phyloP scores from a whole-genome alignment of 2,329 filamentous ascomycete species.

The Lachnellula subtilissima region DNA sequence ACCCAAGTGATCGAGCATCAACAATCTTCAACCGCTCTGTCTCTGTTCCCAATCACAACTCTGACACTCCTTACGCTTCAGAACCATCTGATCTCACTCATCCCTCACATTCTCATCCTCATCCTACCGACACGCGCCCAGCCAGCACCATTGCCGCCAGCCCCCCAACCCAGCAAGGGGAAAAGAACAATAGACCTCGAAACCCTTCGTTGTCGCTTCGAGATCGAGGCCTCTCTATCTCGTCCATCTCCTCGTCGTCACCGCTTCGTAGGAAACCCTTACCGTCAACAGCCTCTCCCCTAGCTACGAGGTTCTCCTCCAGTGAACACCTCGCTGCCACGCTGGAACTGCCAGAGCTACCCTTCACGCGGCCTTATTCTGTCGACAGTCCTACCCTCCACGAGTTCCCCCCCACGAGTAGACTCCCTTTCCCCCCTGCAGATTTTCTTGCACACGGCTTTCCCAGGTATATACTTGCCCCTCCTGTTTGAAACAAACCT shows the following conservation, averaged over 20 bases:
- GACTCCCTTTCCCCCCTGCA: constrained; percentile 9
- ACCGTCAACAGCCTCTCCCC: constrained; percentile 49
- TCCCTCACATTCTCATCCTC: not conserved
- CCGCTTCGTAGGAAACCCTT: constrained; percentile 56
- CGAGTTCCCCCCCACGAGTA: constrained; percentile 43
- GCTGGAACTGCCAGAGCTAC: constrained; percentile 43
- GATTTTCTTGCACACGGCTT: not conserved
- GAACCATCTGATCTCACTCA: constrained; percentile 22
- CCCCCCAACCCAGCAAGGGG: constrained; percentile 3
- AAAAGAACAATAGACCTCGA: constrained; percentile 11
- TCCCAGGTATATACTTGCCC: constrained; percentile 11
- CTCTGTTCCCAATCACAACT: constrained; percentile 7
- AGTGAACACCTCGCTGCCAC: constrained; percentile 33
- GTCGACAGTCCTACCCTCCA: constrained; percentile 59
- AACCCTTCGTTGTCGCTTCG: constrained; percentile 19
- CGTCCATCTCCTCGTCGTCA: constrained; percentile 25
- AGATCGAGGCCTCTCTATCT: constrained; percentile 23
- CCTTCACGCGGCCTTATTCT: constrained; percentile 51
- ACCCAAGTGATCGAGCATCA: not conserved
- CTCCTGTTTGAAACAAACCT: constrained; percentile 1
- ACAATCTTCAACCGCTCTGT: constrained; percentile 19
- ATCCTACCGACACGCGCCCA: constrained; percentile 11
- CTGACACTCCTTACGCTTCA: constrained; percentile 31
- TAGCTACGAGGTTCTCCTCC: constrained; percentile 46
- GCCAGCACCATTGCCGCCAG: constrained; percentile 7